Evolutionary conservation across 2,329 filamentous ascomycete genomes (phyloP).

Genomic region (Ilyonectria mors-panacis): DNA sequence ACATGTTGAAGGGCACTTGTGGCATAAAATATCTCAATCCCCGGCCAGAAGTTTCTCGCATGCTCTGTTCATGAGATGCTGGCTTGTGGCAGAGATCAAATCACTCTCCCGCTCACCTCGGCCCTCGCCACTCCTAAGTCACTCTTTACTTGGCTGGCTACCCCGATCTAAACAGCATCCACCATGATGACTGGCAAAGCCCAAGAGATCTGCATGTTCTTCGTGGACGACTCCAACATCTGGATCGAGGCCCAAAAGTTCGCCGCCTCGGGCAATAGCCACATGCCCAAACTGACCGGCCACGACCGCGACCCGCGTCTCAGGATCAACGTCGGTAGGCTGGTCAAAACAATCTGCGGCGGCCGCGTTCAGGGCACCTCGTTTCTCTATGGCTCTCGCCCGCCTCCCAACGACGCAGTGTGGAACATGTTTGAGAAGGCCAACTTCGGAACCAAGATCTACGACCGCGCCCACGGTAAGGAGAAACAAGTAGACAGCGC

Average conservation of each 20-base stretch:
- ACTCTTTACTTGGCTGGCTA: no score
- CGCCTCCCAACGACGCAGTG: conserved; percentile 45
- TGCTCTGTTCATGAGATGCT: neutral
- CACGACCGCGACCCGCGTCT: conserved; percentile 40
- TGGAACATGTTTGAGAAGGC: conserved; percentile 37
- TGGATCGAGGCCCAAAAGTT: conserved; percentile 23
- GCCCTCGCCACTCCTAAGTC: no score
- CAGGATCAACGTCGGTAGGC: conserved; percentile 39
- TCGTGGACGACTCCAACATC: conserved; percentile 16
- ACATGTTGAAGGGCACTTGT: neutral
- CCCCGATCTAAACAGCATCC: neutral
- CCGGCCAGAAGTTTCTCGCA: neutral
- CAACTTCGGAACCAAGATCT: conserved; percentile 38
- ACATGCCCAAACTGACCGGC: conserved; percentile 42
- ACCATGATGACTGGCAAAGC: neutral
- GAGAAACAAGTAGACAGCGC: conserved; percentile 49
- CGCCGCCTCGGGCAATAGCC: conserved; percentile 16
- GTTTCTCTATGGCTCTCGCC: conserved; percentile 45
- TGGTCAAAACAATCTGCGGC: conserved; percentile 34
- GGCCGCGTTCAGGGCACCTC: conserved; percentile 32
- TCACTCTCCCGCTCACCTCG: no score
- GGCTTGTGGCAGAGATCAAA: neutral
- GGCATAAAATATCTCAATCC: neutral
- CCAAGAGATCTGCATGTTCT: conserved; percentile 10
- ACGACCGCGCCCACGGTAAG: conserved; percentile 36